phyloP scores from a whole-genome alignment of 2,329 filamentous ascomycete genomes.

The Huntiella bhutanensis region DNA sequence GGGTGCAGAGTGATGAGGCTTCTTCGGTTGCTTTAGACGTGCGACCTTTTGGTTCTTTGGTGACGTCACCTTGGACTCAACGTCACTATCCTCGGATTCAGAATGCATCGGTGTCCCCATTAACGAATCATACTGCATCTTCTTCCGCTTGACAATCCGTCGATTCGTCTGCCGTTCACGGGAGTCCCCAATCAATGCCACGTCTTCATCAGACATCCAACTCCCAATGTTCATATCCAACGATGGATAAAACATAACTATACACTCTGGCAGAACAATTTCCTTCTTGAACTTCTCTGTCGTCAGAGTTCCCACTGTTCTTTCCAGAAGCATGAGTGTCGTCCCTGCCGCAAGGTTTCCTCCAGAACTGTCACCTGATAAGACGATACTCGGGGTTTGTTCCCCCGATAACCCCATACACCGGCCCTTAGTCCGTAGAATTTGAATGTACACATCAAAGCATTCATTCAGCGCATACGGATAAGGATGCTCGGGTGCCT shows the following conservation, averaged over 20 bases:
- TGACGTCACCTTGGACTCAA: not conserved
- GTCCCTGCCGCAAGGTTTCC: constrained; percentile 42
- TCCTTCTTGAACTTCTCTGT: constrained; percentile 23
- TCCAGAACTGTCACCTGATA: constrained; percentile 31
- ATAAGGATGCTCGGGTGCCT: constrained; percentile 31
- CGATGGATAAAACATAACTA: constrained; percentile 75
- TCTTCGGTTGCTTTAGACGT: not conserved
- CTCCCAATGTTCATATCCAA: constrained; percentile 95
- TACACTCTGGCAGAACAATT: constrained; percentile 56
- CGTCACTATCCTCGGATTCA: constrained; percentile 43
- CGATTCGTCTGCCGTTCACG: constrained; percentile 59
- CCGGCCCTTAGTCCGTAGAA: constrained; percentile 21
- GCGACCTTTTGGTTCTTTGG: not conserved
- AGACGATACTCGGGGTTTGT: constrained; percentile 22
- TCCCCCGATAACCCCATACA: constrained; percentile 27
- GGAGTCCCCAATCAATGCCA: constrained; percentile 78
- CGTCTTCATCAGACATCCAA: constrained; percentile 98
- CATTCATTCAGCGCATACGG: constrained; percentile 31
- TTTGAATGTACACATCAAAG: constrained; percentile 26
- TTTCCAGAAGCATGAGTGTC: constrained; percentile 77
- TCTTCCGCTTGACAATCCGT: constrained; percentile 64
- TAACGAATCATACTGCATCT: constrained; percentile 68
- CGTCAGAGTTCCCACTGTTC: constrained; percentile 24
- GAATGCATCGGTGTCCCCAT: constrained; percentile 70
- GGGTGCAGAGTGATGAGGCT: constrained; percentile 12